Evolutionary conservation across 2,329 filamentous ascomycete genomes (phyloP), one percentile per base, ranked within the genome.

Genomic region (Sarocladium strictum): DNA sequence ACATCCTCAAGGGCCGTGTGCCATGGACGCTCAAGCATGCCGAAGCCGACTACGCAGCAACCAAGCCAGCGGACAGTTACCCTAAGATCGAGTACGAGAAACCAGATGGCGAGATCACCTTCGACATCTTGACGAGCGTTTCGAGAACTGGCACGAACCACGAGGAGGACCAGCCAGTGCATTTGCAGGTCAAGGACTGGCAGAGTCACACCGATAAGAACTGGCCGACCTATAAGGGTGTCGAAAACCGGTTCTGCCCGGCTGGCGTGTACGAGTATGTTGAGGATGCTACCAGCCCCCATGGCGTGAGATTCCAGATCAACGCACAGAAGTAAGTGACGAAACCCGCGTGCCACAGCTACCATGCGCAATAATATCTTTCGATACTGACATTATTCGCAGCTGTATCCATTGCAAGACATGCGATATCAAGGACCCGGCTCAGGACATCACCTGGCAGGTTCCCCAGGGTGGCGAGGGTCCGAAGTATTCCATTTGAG

Each of bases 361-460:
- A 7, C 23, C n/a, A 3, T 27, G 43, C 23, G 3, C 12, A 33
- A 50, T 10, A 43, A 56, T 21, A 4, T 3, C 24, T 47, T 9
- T 32, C 60, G 55, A 49, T 54, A 9, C 57, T 58, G 41, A 57
- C 49, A 7, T 29, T 23, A 50, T 4, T 23, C 14, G 38, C 62
- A 96, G 92, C 74, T 99, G 94, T 70, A 96, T 99, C 60, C 94
- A 99, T 74, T 99, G 94, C 80, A 99, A 99, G 81, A 99, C 94
- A 14, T 99, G 94, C 70, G 94, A 99, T 71, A 99, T 99, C 76
- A 99, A 99, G 76, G 93, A 90, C 15, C 94, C 94, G 7, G 83
- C 86, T 58, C 94, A 99, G 75, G 94, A 97, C 67, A 97, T 99
- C 72, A 97, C 96, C 71, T 96, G 90, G 90, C 84, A 90, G 63